Evolutionary conservation across 345 rosid species (phyloP).

Genomic region (Boechera divaricarpa): DNA sequence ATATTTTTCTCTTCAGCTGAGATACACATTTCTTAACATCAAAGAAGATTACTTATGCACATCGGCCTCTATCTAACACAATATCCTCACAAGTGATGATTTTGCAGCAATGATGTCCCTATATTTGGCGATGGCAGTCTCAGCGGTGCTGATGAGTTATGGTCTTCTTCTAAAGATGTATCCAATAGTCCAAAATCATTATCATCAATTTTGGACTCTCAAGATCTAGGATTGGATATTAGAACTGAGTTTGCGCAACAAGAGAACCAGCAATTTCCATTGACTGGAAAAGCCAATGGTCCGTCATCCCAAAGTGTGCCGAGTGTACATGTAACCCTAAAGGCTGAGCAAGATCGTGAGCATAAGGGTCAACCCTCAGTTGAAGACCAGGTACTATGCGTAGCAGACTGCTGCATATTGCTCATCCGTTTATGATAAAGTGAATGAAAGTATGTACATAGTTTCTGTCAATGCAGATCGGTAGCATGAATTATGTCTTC

Average conservation of each 20-base stretch:
- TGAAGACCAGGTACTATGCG: slow-evolving; percentile 65
- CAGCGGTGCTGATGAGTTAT: slow-evolving; percentile 68
- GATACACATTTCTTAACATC: not conserved
- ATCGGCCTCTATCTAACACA: slow-evolving; percentile 63
- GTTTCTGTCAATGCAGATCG: slow-evolving; percentile 19
- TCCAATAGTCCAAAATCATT: slow-evolving; percentile 59
- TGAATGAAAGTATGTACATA: slow-evolving; percentile 21
- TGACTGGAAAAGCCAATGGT: slow-evolving; percentile 52
- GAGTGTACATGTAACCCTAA: slow-evolving; percentile 36
- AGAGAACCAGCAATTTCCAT: slow-evolving; percentile 53
- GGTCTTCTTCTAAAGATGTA: slow-evolving; percentile 76
- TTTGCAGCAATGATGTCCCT: slow-evolving; percentile 94
- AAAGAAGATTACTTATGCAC: slow-evolving; percentile 10
- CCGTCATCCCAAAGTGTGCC: slow-evolving; percentile 53
- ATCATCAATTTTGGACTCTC: slow-evolving; percentile 53
- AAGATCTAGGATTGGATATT: slow-evolving; percentile 52
- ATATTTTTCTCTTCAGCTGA: not conserved
- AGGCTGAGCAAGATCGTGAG: slow-evolving; percentile 48
- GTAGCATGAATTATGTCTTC: slow-evolving; percentile 19
- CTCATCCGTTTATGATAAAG: slow-evolving; percentile 24
- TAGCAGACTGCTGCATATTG: slow-evolving; percentile 31
- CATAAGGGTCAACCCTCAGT: slow-evolving; percentile 39
- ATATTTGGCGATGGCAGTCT: slow-evolving; percentile 77
- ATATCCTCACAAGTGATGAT: slow-evolving; percentile 90
- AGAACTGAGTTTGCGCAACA: slow-evolving; percentile 60